Base-by-base conservation (phyloP, 2,329 filamentous ascomycete genomes). In the Fusarium begoniae region DNA sequence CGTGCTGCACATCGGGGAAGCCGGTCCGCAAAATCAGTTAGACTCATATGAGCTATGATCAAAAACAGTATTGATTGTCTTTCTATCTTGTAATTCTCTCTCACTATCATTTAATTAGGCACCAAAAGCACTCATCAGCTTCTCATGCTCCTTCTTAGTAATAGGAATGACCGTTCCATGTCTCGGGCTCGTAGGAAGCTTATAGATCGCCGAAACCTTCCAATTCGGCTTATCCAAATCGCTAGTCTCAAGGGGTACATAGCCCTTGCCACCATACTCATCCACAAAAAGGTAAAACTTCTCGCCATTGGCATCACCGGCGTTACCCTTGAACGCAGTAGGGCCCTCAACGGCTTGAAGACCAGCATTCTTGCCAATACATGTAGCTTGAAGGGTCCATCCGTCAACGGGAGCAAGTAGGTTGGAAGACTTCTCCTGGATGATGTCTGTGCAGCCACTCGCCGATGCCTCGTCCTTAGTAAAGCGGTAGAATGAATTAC, bases 201-300 rank as follows among this genome's bases (percentile, higher is more conserved):
- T 84, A 78, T 85, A 89, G 0, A 79, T 82, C 11, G 73, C 70
- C 0, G 87, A 84, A 1, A 89, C 82, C 43, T 80, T 83, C 87
- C 87, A 89, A 12, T 77, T 66, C 0, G 87, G 87, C 18, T 84
- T 85, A 17, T 83, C 80, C 50, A 89, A 85, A 54, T 89, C 83
- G 2, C 76, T 71, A 1, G 87, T 88, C 79, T 87, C 85, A 2
- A 89, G 82, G 0, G 87, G 87, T 17, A 89, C 85, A 72, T 89
- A 89, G 1, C 87, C 87, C 8, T 87, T 83, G 8, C 82, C 84
- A 5, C 77, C 80, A 62, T 88, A 89, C 71, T 89, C 87, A 51
- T 89, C 87, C 1, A 89, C 85, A 51, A 89, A 89, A 1, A 89
- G 84, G 71, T 88, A 89, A 72, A 83, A 89, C 76, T 87, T 88